A percentile compares a stretch with the other conserved stretches of the same genome.
phyloP scores from a whole-genome alignment of 2,329 filamentous ascomycete genomes.

The Trichoderma sp. region DNA sequence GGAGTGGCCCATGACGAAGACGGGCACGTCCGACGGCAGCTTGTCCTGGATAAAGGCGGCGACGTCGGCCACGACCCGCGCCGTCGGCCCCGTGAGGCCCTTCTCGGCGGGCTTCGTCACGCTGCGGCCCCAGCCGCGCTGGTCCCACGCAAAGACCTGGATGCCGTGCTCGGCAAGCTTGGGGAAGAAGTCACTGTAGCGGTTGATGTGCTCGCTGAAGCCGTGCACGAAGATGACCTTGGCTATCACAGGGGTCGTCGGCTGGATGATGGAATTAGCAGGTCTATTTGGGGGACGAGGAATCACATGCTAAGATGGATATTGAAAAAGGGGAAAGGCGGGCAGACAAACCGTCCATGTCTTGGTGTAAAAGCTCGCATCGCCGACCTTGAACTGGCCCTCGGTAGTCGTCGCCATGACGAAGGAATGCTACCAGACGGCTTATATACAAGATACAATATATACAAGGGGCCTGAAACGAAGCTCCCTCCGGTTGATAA shows the following conservation, averaged over 20 bases:
- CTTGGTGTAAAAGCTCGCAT: conserved; percentile 55
- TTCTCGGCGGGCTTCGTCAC: conserved; percentile 61
- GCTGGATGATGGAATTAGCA: conserved; percentile 43
- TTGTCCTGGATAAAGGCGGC: conserved; percentile 70
- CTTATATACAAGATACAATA: background rate
- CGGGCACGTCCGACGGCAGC: conserved; percentile 55
- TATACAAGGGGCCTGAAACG: background rate
- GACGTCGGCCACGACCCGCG: conserved; percentile 74
- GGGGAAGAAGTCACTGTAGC: conserved; percentile 75
- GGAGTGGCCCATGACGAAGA: conserved; percentile 87
- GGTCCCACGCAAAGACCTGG: conserved; percentile 76
- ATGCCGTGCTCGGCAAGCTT: conserved; percentile 70
- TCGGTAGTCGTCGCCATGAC: conserved; percentile 48
- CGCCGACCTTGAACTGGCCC: conserved; percentile 51
- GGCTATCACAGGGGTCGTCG: conserved; percentile 60
- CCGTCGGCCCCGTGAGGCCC: conserved; percentile 74
- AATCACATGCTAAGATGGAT: background rate
- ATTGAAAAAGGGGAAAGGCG: background rate
- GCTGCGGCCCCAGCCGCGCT: conserved; percentile 84
- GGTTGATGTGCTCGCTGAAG: conserved; percentile 82
- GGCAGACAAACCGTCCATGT: conserved; percentile 56
- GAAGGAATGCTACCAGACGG: background rate
- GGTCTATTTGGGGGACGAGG: background rate
- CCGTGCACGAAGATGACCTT: conserved; percentile 84
- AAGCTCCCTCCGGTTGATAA: background rate